A percentile compares a stretch with the other conserved stretches of the same genome.
phyloP scores from a whole-genome alignment of 345 rosid species.

The Acer yangbiense region DNA sequence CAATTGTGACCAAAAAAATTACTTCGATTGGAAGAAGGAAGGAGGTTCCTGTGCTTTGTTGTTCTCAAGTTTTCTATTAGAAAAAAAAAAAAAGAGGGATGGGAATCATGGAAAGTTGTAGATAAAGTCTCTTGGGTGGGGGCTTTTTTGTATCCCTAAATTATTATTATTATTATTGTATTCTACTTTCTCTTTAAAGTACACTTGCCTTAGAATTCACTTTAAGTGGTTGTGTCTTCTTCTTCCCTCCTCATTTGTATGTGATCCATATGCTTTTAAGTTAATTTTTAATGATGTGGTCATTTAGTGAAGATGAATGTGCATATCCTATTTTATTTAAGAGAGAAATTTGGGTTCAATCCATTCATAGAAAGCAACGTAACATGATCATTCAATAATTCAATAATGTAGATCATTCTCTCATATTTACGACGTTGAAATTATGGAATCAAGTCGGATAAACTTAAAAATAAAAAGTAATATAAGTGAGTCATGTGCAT shows the following conservation, averaged over 20 bases:
- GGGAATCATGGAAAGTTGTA: constrained; percentile 24
- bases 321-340: background rate
- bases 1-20: background rate
- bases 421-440: too few relatives aligned
- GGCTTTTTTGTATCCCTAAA: constrained; percentile 14
- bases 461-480: too few relatives aligned
- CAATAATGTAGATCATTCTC: too few relatives aligned
- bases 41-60: background rate
- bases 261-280: constrained; percentile 11
- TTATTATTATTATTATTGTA: background rate
- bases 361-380: background rate
- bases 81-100: background rate
- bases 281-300: background rate
- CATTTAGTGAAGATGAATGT: background rate
- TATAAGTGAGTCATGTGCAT: too few relatives aligned
- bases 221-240: background rate
- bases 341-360: background rate
- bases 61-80: background rate
- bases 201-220: constrained; percentile 33
- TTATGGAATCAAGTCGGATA: too few relatives aligned
- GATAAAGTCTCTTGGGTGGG: constrained; percentile 33
- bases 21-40: background rate
- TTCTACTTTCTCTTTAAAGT: background rate
- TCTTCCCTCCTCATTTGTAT: background rate
- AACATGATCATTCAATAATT: background rate